Evolutionary conservation across 305 asterid species (phyloP).

Genomic region (Petunia hybrid): DNA sequence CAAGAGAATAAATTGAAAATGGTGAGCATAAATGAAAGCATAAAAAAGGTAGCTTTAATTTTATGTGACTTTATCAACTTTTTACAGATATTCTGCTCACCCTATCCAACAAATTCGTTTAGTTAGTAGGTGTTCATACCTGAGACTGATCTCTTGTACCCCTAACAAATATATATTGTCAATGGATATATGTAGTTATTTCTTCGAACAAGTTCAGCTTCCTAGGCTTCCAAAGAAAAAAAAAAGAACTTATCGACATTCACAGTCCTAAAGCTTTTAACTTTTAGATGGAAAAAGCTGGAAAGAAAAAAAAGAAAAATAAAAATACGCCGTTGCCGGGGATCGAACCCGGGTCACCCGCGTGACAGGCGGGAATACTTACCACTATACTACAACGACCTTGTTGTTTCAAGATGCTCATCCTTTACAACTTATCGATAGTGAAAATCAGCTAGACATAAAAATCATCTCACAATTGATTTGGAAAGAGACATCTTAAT

Average conservation of each 20-base stretch:
- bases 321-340: background rate
- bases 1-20: conserved; percentile 42
- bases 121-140: background rate
- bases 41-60: conserved; percentile 43
- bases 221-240: too few species aligned
- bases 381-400: conserved; percentile 59
- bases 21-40: conserved; percentile 46
- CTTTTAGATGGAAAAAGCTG: too few species aligned
- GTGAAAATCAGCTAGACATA: too few species aligned
- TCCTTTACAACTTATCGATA: too few species aligned
- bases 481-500: too few species aligned
- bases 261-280: too few species aligned
- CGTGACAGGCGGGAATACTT: conserved; percentile 53
- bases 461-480: too few species aligned
- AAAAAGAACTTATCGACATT: too few species aligned
- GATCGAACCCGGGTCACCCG: conserved; percentile 47
- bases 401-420: too few species aligned
- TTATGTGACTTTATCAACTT: conserved; percentile 30
- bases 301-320: background rate
- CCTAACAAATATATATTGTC: too few species aligned
- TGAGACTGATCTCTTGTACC: background rate
- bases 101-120: conserved; percentile 1
- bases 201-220: too few species aligned
- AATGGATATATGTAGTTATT: too few species aligned
- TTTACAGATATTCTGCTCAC: conserved; percentile 43